Percentiles rank a stretch among this genome's conserved stretches.
phyloP scores from a whole-genome alignment of 192 early-diverging fungal genomes.

The Phycomyces nitens region DNA sequence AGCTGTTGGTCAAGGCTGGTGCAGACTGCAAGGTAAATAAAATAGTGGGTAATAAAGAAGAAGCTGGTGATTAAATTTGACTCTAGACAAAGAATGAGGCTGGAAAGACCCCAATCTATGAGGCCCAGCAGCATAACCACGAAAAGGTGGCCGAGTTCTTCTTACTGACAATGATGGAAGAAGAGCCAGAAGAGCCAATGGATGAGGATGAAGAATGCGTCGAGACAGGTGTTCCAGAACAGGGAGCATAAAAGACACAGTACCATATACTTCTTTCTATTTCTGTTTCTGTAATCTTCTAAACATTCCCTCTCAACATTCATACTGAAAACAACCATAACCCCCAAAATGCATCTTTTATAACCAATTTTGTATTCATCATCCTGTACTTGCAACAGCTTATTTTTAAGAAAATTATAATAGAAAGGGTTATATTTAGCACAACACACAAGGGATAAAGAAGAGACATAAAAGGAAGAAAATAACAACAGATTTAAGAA shows the following conservation, averaged over 20 bases:
- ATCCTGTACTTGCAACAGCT: too few species aligned
- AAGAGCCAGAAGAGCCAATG: constrained; percentile 36
- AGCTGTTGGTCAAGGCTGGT: constrained; percentile 56
- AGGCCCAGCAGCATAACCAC: constrained; percentile 44
- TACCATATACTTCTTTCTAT: not conserved
- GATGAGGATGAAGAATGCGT: constrained; percentile 39
- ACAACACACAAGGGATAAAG: not conserved
- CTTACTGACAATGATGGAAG: constrained; percentile 46
- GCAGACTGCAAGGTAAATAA: constrained; percentile 57
- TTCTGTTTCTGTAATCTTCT: too few species aligned
- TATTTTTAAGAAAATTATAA: not conserved
- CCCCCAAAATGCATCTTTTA: too few species aligned
- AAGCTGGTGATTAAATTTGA: not conserved
- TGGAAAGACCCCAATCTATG: constrained; percentile 44
- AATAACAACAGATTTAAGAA: too few species aligned
- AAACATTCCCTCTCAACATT: too few species aligned
- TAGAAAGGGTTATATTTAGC: not conserved
- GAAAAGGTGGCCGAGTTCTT: constrained; percentile 53
- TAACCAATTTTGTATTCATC: too few species aligned
- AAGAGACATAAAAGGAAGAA: not conserved
- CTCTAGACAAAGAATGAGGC: constrained; percentile 48
- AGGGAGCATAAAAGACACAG: not conserved
- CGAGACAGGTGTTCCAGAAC: constrained; percentile 24
- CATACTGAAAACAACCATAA: too few species aligned
- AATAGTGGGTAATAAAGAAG: not conserved